Evolutionary conservation across 2,329 filamentous ascomycete genomes (phyloP).

Genomic region (Biscogniauxia sp.): DNA sequence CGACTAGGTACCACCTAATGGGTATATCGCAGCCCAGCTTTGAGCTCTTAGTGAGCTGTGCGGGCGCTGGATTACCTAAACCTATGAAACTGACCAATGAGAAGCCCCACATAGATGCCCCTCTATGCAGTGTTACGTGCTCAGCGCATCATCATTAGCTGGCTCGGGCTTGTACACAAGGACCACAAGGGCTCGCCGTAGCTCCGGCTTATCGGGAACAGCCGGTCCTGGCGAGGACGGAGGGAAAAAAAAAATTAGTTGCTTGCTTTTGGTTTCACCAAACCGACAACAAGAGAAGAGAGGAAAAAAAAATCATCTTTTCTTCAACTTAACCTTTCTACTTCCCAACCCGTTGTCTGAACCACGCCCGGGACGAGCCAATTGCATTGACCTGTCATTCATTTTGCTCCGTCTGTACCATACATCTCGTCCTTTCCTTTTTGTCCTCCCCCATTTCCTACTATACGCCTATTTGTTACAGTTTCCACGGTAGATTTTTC

Average conservation of each 20-base stretch:
- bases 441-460: slow-evolving; percentile 23
- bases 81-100: slow-evolving; percentile 15
- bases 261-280: slow-evolving; percentile 10
- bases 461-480: slow-evolving; percentile 22
- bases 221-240: slow-evolving; percentile 21
- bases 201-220: slow-evolving; percentile 26
- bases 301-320: slow-evolving; percentile 13
- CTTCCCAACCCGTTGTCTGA: background rate
- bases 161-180: slow-evolving; percentile 5
- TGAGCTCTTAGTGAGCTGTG: slow-evolving; percentile 5
- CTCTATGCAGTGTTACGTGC: slow-evolving; percentile 20
- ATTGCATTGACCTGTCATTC: slow-evolving; percentile 25
- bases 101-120: slow-evolving; percentile 1
- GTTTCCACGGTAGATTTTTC: slow-evolving; percentile 12
- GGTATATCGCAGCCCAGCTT: background rate
- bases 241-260: slow-evolving; percentile 21
- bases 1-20: background rate
- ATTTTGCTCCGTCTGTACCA: slow-evolving; percentile 29
- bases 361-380: slow-evolving; percentile 7
- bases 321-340: slow-evolving; percentile 7
- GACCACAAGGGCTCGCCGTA: background rate
- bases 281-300: slow-evolving; percentile 14
- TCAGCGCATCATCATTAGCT: slow-evolving; percentile 22
- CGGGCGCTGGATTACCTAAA: slow-evolving; percentile 10
- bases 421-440: slow-evolving; percentile 19